A percentile compares a stretch with the other conserved stretches of the same genome.
Evolutionary conservation across 2,329 filamentous ascomycete species (phyloP).

Genomic region (Pseudonectria buxi): DNA sequence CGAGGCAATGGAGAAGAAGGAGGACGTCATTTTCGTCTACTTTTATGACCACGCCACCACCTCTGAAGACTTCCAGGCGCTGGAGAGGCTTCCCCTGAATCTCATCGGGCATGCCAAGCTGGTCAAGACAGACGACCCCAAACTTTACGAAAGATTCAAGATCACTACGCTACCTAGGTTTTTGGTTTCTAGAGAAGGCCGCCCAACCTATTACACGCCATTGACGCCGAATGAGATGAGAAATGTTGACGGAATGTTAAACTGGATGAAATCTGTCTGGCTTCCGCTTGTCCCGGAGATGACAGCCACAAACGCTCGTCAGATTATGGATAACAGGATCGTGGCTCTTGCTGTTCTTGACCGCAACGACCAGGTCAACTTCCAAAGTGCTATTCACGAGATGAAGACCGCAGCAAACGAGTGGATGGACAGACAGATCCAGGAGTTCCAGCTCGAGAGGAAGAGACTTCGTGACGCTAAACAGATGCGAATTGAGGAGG

Average conservation of each 20-base stretch:
- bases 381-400: constrained; percentile 71
- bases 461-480: constrained; percentile 92
- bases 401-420: constrained; percentile 93
- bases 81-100: constrained; percentile 79
- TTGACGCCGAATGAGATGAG: constrained; percentile 89
- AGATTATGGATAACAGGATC: constrained; percentile 91
- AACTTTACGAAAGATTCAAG: constrained; percentile 76
- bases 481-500: constrained; percentile 91
- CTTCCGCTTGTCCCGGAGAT: constrained; percentile 91
- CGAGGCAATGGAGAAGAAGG: constrained; percentile 78
- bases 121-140: constrained; percentile 79
- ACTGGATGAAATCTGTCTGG: constrained; percentile 97
- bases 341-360: constrained; percentile 90
- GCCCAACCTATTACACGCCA: constrained; percentile 83
- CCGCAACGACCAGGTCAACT: constrained; percentile 71
- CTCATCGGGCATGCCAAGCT: constrained; percentile 87
- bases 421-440: constrained; percentile 96
- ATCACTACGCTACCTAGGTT: constrained; percentile 96
- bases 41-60: constrained; percentile 97
- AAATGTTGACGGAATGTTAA: constrained; percentile 67
- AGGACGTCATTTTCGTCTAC: constrained; percentile 95
- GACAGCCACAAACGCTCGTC: constrained; percentile 80
- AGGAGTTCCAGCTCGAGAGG: constrained; percentile 84
- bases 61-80: constrained; percentile 79
- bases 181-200: constrained; percentile 80